phyloP scores from a whole-genome alignment of 2,329 filamentous ascomycete species.

The Nemania bipapillata region DNA sequence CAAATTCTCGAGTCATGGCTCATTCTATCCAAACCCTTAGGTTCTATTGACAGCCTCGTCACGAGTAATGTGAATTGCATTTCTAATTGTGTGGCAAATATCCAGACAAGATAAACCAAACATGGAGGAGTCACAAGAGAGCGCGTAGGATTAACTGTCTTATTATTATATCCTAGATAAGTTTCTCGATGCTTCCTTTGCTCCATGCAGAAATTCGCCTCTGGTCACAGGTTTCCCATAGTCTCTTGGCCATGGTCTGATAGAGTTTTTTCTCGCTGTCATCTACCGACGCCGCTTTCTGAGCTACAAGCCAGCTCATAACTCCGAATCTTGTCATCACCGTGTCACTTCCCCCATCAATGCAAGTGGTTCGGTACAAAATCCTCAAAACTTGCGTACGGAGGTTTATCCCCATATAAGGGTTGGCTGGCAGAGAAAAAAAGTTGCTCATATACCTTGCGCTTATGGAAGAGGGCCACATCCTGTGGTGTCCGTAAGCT shows the following conservation, averaged over 20 bases:
- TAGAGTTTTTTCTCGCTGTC: conserved; percentile 44
- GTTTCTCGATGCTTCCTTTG: conserved; percentile 44
- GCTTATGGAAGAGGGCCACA: conserved; percentile 48
- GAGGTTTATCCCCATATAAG: conserved; percentile 47
- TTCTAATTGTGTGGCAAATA: neutral
- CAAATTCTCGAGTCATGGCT: neutral
- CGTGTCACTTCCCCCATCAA: conserved; percentile 51
- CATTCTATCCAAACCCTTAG: neutral
- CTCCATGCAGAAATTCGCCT: conserved; percentile 50
- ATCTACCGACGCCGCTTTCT: conserved; percentile 42
- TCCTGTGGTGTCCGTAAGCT: conserved; percentile 47
- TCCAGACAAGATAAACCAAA: neutral
- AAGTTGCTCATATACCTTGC: conserved; percentile 64
- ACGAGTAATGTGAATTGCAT: neutral
- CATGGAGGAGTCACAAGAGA: neutral
- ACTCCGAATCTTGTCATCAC: conserved; percentile 51
- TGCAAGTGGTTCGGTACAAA: conserved; percentile 46
- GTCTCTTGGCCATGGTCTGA: conserved; percentile 43
- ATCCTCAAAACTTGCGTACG: conserved; percentile 47
- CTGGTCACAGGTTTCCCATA: conserved; percentile 51
- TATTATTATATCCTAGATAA: conserved; percentile 31
- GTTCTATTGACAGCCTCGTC: neutral
- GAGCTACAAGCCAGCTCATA: conserved; percentile 47
- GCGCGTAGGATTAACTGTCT: neutral
- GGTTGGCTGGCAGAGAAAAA: conserved; percentile 52